Conservation (phyloP, 2,329 filamentous ascomycete genomes). For the Alternaria ventricosa region DNA sequence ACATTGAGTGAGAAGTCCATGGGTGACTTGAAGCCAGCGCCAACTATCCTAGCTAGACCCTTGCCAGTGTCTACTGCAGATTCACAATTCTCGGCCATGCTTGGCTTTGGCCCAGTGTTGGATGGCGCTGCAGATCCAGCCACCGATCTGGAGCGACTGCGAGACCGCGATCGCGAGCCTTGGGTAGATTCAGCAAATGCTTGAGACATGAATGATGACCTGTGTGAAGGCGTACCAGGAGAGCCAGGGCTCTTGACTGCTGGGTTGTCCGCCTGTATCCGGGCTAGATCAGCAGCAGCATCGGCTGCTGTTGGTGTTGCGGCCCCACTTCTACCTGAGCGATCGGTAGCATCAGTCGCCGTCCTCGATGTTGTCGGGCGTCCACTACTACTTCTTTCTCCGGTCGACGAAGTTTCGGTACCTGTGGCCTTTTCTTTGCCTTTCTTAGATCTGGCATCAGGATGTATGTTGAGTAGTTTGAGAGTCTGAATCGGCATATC, state of each 20-base stretch:
- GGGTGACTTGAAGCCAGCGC: conserved; percentile 77
- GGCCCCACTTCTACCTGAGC: conserved; percentile 25
- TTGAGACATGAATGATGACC: conserved; percentile 41
- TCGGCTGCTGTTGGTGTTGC: conserved; percentile 26
- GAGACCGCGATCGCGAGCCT: conserved; percentile 37
- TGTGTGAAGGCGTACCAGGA: conserved; percentile 30
- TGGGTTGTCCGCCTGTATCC: conserved; percentile 15
- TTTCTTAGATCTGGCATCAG: conserved; percentile 40
- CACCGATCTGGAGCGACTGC: conserved; percentile 6
- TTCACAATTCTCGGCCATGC: conserved; percentile 50
- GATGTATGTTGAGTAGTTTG: conserved; percentile 56
- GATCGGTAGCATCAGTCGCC: conserved; percentile 16
- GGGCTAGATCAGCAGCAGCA: conserved; percentile 11
- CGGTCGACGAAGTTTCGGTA: conserved; percentile 16
- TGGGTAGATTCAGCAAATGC: conserved; percentile 40
- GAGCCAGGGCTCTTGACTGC: conserved; percentile 16
- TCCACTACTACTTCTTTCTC: conserved; percentile 21
- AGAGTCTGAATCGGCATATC: conserved; percentile 69
- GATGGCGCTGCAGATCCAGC: conserved; percentile 10
- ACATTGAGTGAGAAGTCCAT: conserved; percentile 85
- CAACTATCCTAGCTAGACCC: conserved; percentile 74
- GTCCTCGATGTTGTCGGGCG: conserved; percentile 19
- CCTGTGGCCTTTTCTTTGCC: conserved; percentile 30
- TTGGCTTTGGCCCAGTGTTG: conserved; percentile 21
- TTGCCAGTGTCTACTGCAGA: conserved; percentile 70